A percentile compares a stretch with the other conserved stretches of the same genome.
Conservation (phyloP, 2,329 filamentous ascomycete genomes). For the Cercospora sp. region DNA sequence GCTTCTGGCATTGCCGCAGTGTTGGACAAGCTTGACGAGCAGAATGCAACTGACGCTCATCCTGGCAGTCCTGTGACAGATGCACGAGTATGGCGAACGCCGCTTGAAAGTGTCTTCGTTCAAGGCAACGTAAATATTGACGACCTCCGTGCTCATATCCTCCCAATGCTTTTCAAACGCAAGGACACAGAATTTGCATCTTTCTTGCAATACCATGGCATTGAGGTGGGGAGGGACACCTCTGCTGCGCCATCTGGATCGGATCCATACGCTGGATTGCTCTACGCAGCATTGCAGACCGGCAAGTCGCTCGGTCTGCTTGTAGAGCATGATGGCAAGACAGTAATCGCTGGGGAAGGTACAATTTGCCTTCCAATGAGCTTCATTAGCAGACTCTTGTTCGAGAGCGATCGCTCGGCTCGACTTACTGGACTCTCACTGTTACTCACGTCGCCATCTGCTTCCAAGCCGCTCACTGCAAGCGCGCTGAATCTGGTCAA, state of each 20-base stretch:
- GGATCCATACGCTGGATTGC: slow-evolving; percentile 28
- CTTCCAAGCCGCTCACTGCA: slow-evolving; percentile 69
- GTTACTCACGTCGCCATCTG: slow-evolving; percentile 72
- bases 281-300: slow-evolving; percentile 44
- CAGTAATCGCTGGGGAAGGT: slow-evolving; percentile 27
- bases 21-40: slow-evolving; percentile 37
- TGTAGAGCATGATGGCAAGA: slow-evolving; percentile 36
- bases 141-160: slow-evolving; percentile 49
- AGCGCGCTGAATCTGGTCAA: slow-evolving; percentile 64
- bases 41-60: neutral
- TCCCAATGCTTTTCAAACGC: slow-evolving; percentile 51
- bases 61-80: neutral
- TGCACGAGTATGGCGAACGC: slow-evolving; percentile 29
- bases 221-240: neutral
- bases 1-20: slow-evolving; percentile 34
- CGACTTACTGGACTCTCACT: slow-evolving; percentile 80
- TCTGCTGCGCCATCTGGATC: neutral
- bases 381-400: slow-evolving; percentile 43
- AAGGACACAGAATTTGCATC: slow-evolving; percentile 42
- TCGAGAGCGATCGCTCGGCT: slow-evolving; percentile 50
- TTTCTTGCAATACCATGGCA: slow-evolving; percentile 44
- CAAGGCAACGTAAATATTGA: slow-evolving; percentile 22
- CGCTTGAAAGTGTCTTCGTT: slow-evolving; percentile 23
- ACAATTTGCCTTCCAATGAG: slow-evolving; percentile 57
- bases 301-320: slow-evolving; percentile 52